phyloP scores from a whole-genome alignment of 805 yeast genomes.

The Blastobotrys chiropterorum region DNA sequence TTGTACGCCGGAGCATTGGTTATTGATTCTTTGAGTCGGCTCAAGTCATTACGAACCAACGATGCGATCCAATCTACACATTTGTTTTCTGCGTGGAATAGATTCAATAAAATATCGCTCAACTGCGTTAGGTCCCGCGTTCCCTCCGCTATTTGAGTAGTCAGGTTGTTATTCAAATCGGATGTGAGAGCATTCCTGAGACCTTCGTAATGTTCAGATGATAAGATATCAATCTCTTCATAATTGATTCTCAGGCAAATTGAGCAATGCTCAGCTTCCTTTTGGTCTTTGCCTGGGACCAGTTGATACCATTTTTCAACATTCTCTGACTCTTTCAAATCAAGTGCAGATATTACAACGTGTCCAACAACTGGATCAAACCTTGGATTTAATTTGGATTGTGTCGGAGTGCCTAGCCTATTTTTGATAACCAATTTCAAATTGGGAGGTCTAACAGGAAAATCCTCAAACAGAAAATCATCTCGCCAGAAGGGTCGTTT shows the following conservation, averaged over 20 bases:
- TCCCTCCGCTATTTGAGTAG: slow-evolving; percentile 40
- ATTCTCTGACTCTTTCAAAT: slow-evolving; percentile 15
- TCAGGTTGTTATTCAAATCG: slow-evolving; percentile 23
- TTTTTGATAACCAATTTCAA: slow-evolving; percentile 18
- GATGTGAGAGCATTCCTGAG: slow-evolving; percentile 53
- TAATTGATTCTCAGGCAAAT: slow-evolving; percentile 24
- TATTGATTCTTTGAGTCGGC: slow-evolving; percentile 14
- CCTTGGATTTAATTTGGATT: slow-evolving; percentile 22
- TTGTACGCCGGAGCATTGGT: slow-evolving; percentile 19
- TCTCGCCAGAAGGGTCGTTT: slow-evolving; percentile 79
- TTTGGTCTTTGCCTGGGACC: slow-evolving; percentile 6
- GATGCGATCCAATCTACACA: slow-evolving; percentile 71
- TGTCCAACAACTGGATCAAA: slow-evolving; percentile 46
- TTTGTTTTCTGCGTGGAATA: slow-evolving; percentile 62
- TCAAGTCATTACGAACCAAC: slow-evolving; percentile 61
- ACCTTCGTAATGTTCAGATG: slow-evolving; percentile 52
- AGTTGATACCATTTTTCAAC: slow-evolving; percentile 26
- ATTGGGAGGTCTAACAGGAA: slow-evolving; percentile 44
- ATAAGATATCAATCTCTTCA: slow-evolving; percentile 33
- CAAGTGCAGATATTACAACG: slow-evolving; percentile 32
- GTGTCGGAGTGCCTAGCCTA: slow-evolving; percentile 13
- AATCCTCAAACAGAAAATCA: slow-evolving; percentile 50
- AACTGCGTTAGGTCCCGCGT: slow-evolving; percentile 31
- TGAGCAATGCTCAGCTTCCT: slow-evolving; percentile 16
- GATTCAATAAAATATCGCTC: slow-evolving; percentile 49